Base-by-base conservation (phyloP, 1,284 basidiomycete species). In the Fomes fomentarius region DNA sequence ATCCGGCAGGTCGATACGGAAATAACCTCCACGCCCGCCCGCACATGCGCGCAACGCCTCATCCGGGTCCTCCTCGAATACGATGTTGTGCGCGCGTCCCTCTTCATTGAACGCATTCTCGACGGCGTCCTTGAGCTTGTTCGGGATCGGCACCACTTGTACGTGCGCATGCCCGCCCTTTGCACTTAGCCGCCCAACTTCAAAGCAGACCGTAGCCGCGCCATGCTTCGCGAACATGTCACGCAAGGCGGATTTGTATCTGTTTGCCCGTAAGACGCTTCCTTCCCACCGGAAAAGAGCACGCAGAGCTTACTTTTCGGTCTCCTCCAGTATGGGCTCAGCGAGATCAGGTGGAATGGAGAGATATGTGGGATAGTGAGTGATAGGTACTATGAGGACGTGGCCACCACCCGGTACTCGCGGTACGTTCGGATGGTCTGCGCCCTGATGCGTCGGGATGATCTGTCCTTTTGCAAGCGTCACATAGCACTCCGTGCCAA, bases 121-220 rank as follows among this genome's bases (percentile, higher is more conserved):
- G 12, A 96, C 83, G 52, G 82, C 76, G 43, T 80, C 76, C 49
- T 81, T 73, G 33, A 91, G 68, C 30, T 76, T 76, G 30, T 74
- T 65, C 0, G 96, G 94, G 1, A 98, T 72, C 8, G 95, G 95
- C 1, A 96, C 84, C 35, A 83, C 84, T 71, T 98, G 94, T 15
- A 96, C 78, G 71, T 97, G 95, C 5, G 94, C 94, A 68, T 98
- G 95, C 0, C 94, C 94, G n/a, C 94, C 95, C 69, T 90, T 89
- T 0, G 87, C 84, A 56, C 83, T 84, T 41, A 94, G 70, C 14
- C 94, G 82, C 12, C 87, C 91, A n/a, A 97, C 86, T 72, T 98
- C 95, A 66, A 96, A 97, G 38, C 85, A 78, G 30, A 98, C 87
- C 15, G 89, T 79, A 0, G 79, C 83, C 7, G 84, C 82, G 26